These are phyloP conservation scores for Castanopsis chinensis DNA, from an alignment of 306 rosid species.

Conservation along the genomic window DNA sequence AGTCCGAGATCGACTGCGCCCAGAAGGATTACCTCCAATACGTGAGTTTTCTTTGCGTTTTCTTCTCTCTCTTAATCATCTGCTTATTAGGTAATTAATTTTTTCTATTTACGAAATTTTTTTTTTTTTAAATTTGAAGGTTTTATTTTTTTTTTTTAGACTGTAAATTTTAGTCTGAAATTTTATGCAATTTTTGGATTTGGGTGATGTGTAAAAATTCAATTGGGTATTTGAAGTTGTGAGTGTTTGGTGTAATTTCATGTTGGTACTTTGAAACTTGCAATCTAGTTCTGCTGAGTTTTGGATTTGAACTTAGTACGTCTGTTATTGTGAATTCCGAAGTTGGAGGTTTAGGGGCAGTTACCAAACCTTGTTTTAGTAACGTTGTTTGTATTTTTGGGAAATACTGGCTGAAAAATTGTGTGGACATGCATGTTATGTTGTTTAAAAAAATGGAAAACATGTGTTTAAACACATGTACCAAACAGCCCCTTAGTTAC, in stretches of 20 bases:
- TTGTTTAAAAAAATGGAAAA: too few relatives aligned
- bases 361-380: too few relatives aligned
- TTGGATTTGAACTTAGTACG: not conserved
- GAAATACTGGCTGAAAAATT: too few relatives aligned
- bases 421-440: too few relatives aligned
- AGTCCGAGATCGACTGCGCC: constrained; percentile 62
- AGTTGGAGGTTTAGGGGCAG: not conserved
- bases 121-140: too few relatives aligned
- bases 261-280: not conserved
- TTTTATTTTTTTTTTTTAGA: not conserved
- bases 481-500: too few relatives aligned
- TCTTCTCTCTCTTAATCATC: not conserved
- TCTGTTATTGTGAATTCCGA: not conserved
- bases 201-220: not conserved
- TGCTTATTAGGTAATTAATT: too few relatives aligned
- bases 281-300: not conserved
- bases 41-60: constrained; percentile 15
- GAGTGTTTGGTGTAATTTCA: not conserved
- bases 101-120: too few relatives aligned
- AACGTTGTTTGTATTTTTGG: too few relatives aligned
- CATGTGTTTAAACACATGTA: too few relatives aligned
- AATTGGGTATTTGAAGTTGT: not conserved
- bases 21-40: constrained; percentile 18
- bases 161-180: too few relatives aligned
- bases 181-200: not conserved